A percentile compares a stretch with the other conserved stretches of the same genome.
These are phyloP conservation scores for Suillus subluteus DNA, from an alignment of 768 basidiomycete species.

Conservation along the genomic window DNA sequence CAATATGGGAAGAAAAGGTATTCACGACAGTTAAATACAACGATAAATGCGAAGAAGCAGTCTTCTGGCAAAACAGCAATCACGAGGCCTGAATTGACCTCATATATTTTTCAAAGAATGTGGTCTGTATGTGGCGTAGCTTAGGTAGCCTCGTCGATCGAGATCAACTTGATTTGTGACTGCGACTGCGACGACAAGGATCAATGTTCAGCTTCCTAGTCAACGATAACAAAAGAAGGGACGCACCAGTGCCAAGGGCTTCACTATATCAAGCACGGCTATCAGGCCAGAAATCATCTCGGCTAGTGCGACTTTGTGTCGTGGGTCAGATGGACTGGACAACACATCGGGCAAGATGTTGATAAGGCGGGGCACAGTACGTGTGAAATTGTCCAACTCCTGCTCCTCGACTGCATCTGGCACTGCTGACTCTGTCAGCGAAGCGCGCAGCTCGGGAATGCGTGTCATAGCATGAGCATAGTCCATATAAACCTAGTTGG, in stretches of 20 bases:
- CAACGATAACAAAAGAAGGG: constrained; percentile 5
- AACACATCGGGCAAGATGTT: constrained; percentile 70
- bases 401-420: constrained; percentile 50
- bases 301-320: constrained; percentile 70
- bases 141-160: constrained; percentile 62
- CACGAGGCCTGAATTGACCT: constrained; percentile 50
- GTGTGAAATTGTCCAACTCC: constrained; percentile 64
- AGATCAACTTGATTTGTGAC: constrained; percentile 46
- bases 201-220: constrained; percentile 9
- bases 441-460: constrained; percentile 57
- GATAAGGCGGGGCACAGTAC: constrained; percentile 66
- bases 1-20: not conserved
- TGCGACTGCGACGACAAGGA: constrained; percentile 31
- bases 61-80: not conserved
- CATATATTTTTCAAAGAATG: constrained; percentile 66
- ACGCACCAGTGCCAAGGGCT: constrained; percentile 65
- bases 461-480: constrained; percentile 67
- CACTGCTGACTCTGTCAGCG: constrained; percentile 43
- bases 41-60: not conserved
- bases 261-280: constrained; percentile 57
- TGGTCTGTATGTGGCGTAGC: constrained; percentile 64
- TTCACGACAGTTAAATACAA: not conserved
- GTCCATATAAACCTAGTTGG: constrained; percentile 65
- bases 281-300: constrained; percentile 74
- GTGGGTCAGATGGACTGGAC: constrained; percentile 55